These are phyloP conservation scores for Lentinula sp. DNA, from an alignment of 768 basidiomycete species.

Conservation along the genomic window DNA sequence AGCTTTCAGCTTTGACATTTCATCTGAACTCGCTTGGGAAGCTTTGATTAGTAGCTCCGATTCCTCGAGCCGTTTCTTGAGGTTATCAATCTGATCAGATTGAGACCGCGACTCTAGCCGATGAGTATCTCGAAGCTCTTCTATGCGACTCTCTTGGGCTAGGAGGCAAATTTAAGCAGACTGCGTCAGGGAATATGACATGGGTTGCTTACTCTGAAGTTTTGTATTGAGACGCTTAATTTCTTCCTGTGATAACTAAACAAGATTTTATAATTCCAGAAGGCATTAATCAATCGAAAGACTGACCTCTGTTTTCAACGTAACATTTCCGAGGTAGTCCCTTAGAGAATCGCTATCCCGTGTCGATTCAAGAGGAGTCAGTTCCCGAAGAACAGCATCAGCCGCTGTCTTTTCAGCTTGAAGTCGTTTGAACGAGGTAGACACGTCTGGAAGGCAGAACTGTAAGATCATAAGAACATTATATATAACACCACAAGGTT, in stretches of 20 bases:
- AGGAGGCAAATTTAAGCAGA: constrained; percentile 6
- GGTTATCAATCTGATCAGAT: constrained; percentile 62
- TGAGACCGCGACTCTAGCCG: constrained; percentile 75
- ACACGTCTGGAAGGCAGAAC: constrained; percentile 50
- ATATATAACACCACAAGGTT: constrained; percentile 6
- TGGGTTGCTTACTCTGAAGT: constrained; percentile 55
- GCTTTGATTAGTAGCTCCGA: constrained; percentile 65
- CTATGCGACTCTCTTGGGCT: constrained; percentile 83
- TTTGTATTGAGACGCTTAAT: constrained; percentile 68
- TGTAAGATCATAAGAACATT: constrained; percentile 4
- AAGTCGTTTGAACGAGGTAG: constrained; percentile 68
- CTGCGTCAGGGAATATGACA: not conserved
- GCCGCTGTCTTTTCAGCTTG: constrained; percentile 67
- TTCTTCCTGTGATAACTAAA: constrained; percentile 69
- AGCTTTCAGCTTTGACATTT: constrained; percentile 39
- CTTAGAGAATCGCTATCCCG: constrained; percentile 61
- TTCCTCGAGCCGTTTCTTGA: constrained; percentile 64
- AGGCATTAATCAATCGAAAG: not conserved
- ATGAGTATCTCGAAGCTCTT: constrained; percentile 83
- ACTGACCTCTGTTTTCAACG: constrained; percentile 65
- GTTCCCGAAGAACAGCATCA: constrained; percentile 60
- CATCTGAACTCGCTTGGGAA: constrained; percentile 48
- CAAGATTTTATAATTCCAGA: not conserved
- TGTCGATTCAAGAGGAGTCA: constrained; percentile 65
- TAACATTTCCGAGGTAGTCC: constrained; percentile 64